Evolutionary conservation across 139 green algal genomes (phyloP), one percentile per base, ranked within the genome.

Genomic region (Micromonas commoda): DNA sequence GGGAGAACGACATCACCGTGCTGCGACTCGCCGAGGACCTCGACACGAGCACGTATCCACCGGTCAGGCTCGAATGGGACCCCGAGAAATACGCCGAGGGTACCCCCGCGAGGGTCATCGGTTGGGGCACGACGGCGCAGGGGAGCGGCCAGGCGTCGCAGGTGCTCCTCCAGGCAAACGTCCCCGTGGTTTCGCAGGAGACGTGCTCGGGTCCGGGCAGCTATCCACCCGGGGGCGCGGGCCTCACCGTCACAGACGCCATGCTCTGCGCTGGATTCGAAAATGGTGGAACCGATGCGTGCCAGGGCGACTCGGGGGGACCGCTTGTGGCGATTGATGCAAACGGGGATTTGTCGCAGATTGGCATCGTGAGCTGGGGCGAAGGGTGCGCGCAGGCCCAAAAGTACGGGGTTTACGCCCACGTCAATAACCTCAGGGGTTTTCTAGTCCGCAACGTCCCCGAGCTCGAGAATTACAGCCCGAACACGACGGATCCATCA

Each of bases 281-380:
- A 3, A 37, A 66, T n/a, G 71, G 71, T 29, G 71, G 71, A 2
- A 68, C 38, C 13, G 71, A 77, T 6, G 28, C 71, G 6, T 77
- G 71, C 4, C 71, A 77, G 51, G 71, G 71, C 21, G 71, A 77
- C 28, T 53, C n/a, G 2, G 71, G 71, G 23, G 71, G 71, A 13
- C 71, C 71, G 9, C 52, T 77, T 9, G 45, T 57, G 9, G 9
- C 45, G 20, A 1, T 63, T 2, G 24, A 63, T n/a, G n/a, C n/a
- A 1, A 34, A 16, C 77, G 39, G 37, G 74, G 53, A 39, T 23
- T 6, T 26, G 3, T 29, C n/a, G 34, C 74, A 80, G 38, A 21
- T 80, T 1, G 74, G 74, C 13, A 80, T 80, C 31, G 74, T 80
- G 24, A 65, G 33, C 33, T 80, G 74, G 74, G 74, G 74, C 13